phyloP scores from a whole-genome alignment of 768 basidiomycete genomes.

The Rhodotorula kratochvilovae region DNA sequence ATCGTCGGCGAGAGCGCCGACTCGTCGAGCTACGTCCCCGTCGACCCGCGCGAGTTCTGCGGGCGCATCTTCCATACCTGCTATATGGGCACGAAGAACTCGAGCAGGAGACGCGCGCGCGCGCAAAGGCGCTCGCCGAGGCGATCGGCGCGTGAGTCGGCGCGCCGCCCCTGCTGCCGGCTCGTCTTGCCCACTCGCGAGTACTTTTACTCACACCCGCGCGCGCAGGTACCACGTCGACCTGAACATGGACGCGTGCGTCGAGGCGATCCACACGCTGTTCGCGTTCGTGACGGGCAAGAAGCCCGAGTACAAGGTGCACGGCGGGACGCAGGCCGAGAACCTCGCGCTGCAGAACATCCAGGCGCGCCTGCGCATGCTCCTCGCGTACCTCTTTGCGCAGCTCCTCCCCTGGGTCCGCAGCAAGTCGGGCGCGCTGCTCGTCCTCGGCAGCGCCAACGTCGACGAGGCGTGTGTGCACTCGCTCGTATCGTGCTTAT shows the following conservation, averaged over 20 bases:
- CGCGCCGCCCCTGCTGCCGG: no score
- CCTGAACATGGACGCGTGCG: constrained; percentile 90
- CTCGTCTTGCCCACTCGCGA: no score
- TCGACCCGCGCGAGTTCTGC: constrained; percentile 80
- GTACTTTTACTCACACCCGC: no score
- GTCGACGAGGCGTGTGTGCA: constrained; percentile 81
- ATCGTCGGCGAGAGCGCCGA: constrained; percentile 77
- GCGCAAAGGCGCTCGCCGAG: constrained; percentile 79
- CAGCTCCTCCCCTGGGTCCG: constrained; percentile 88
- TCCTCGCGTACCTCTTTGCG: constrained; percentile 75
- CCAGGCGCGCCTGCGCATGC: constrained; percentile 93
- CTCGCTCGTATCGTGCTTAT: no score
- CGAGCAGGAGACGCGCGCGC: constrained; percentile 74
- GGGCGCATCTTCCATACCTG: constrained; percentile 89
- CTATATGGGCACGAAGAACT: constrained; percentile 99
- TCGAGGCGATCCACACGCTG: constrained; percentile 73
- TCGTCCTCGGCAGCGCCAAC: constrained; percentile 96
- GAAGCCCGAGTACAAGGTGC: constrained; percentile 70
- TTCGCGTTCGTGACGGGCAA: constrained; percentile 75
- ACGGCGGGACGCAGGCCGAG: constrained; percentile 81
- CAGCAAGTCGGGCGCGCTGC: constrained; percentile 70
- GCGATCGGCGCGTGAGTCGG: constrained; percentile 76
- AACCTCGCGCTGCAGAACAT: constrained; percentile 97
- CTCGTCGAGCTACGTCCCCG: constrained; percentile 70
- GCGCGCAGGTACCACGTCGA: constrained; percentile 77